Evolutionary conservation across 352 stramenopile genomes (phyloP).

Genomic region (Pythium rhizo-oryzae): DNA sequence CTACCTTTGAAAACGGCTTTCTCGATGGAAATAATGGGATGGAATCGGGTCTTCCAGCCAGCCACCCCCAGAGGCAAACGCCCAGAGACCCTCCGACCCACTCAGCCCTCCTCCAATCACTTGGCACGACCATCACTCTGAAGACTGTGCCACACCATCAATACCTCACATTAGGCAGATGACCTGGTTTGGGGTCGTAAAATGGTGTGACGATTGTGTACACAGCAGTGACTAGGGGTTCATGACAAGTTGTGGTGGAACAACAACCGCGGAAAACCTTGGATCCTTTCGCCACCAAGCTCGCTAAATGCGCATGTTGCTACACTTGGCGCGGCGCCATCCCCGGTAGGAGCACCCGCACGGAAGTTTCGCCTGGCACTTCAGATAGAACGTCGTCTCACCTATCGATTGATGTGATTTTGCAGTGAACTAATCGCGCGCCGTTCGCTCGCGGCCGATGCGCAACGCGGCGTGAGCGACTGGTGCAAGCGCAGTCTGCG

Average conservation of each 20-base stretch:
- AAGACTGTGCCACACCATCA: background rate
- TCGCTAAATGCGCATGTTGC: background rate
- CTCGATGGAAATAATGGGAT: slow-evolving; percentile 89
- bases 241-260: slow-evolving; percentile 26
- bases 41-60: slow-evolving; percentile 28
- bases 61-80: slow-evolving; percentile 16
- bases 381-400: background rate
- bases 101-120: slow-evolving; percentile 79
- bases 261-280: background rate
- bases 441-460: slow-evolving; percentile 9
- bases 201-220: background rate
- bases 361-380: background rate
- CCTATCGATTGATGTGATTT: background rate
- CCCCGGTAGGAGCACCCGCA: slow-evolving; percentile 15
- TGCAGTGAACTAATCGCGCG: background rate
- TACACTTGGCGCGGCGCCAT: slow-evolving; percentile 18
- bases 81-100: slow-evolving; percentile 19
- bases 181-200: background rate
- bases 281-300: background rate
- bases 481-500: slow-evolving; percentile 70
- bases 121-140: slow-evolving; percentile 54
- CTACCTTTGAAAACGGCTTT: slow-evolving; percentile 49
- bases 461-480: slow-evolving; percentile 40
- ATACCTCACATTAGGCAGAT: background rate
- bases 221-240: background rate